Percentiles rank a stretch among this genome's conserved stretches.
Conservation (phyloP, 2,329 filamentous ascomycete genomes). For the Xylaria sp. region DNA sequence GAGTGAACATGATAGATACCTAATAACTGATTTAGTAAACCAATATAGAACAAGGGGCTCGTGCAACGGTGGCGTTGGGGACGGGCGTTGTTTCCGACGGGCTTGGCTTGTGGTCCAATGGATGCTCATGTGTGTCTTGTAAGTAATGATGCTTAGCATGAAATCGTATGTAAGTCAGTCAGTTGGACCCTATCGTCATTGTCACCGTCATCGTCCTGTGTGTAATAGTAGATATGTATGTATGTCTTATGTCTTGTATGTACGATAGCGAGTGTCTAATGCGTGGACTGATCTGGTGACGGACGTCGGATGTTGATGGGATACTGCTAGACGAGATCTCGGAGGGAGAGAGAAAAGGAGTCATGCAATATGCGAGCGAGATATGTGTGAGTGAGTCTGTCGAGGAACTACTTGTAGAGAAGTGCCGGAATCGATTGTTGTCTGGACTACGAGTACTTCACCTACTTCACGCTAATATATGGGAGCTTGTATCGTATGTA, state of each 20-base stretch:
- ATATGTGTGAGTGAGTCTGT: too few relatives aligned
- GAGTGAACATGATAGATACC: too few relatives aligned
- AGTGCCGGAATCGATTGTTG: too few relatives aligned
- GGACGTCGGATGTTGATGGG: background rate
- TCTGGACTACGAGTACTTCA: too few relatives aligned
- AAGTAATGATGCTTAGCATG: background rate
- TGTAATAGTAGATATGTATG: background rate
- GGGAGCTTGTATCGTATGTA: background rate
- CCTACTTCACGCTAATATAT: too few relatives aligned
- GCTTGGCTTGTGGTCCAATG: conserved; percentile 1
- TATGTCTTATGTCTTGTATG: background rate
- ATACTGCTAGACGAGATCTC: too few relatives aligned
- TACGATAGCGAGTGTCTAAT: background rate
- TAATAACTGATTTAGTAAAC: too few relatives aligned
- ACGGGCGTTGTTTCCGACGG: conserved; percentile 1
- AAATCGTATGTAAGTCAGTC: background rate
- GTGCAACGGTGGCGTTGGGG: conserved; percentile 9
- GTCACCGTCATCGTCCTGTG: too few relatives aligned
- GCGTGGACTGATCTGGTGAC: background rate
- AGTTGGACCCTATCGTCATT: background rate
- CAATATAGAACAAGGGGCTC: background rate
- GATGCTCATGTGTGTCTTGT: background rate
- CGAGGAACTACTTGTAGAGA: too few relatives aligned
- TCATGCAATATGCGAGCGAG: too few relatives aligned
- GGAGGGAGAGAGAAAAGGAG: too few relatives aligned